These are phyloP conservation scores for Rhizopogon rudus DNA, from an alignment of 768 basidiomycete species.

Conservation along the genomic window DNA sequence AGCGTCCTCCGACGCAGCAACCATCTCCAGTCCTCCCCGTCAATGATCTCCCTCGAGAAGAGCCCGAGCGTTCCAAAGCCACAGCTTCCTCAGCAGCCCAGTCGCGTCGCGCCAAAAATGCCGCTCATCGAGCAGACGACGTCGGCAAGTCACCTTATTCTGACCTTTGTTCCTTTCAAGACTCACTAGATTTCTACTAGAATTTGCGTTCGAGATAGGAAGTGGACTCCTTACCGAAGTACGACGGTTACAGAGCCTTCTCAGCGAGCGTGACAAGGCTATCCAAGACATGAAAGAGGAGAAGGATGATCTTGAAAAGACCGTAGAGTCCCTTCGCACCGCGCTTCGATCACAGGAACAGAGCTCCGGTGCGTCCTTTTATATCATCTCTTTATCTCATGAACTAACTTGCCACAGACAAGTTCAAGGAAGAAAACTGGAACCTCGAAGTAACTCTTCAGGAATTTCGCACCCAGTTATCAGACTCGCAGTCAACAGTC, in stretches of 20 bases:
- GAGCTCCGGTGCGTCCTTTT: constrained; percentile 54
- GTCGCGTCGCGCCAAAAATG: constrained; percentile 86
- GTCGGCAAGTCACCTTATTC: constrained; percentile 54
- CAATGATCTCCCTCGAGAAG: constrained; percentile 53
- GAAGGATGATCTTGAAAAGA: constrained; percentile 82
- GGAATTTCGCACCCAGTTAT: constrained; percentile 69
- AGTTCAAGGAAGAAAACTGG: constrained; percentile 99
- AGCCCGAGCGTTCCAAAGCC: constrained; percentile 53
- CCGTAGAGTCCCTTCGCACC: constrained; percentile 65
- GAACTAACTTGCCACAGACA: constrained; percentile 45
- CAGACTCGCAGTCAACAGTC: constrained; percentile 58
- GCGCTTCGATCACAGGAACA: constrained; percentile 80
- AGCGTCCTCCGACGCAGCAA: constrained; percentile 44
- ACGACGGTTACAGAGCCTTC: constrained; percentile 81
- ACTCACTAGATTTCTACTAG: constrained; percentile 38
- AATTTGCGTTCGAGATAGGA: constrained; percentile 98
- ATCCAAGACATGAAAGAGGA: constrained; percentile 91
- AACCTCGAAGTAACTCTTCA: constrained; percentile 93
- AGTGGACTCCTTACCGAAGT: constrained; percentile 90
- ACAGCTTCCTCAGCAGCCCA: constrained; percentile 78
- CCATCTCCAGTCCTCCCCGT: constrained; percentile 41
- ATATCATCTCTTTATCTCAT: not conserved
- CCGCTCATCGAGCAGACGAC: constrained; percentile 84
- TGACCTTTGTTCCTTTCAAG: not conserved
- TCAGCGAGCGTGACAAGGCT: constrained; percentile 89